phyloP scores from a whole-genome alignment of 2,329 filamentous ascomycete genomes.

The Pseudocercospora vitis region DNA sequence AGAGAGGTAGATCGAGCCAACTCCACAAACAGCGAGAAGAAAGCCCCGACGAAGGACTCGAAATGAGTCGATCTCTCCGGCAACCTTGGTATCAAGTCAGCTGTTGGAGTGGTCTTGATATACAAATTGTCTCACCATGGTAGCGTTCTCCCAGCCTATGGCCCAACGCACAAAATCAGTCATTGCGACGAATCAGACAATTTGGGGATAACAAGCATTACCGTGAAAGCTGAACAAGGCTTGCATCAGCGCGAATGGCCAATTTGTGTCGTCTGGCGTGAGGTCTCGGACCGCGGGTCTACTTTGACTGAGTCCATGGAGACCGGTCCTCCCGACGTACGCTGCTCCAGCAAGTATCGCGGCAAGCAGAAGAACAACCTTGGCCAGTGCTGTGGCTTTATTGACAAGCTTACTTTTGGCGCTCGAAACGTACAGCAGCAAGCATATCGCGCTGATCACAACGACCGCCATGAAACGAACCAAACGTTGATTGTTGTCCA shows the following conservation, averaged over 20 bases:
- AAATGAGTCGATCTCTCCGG: constrained; percentile 12
- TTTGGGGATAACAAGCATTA: no score
- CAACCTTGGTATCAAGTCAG: constrained; percentile 15
- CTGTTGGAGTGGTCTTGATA: no score
- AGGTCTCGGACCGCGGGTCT: background rate
- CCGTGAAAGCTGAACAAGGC: constrained; percentile 20
- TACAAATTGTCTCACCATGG: no score
- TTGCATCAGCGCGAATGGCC: constrained; percentile 14
- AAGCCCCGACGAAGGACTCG: constrained; percentile 13
- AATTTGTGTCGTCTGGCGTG: constrained; percentile 1
- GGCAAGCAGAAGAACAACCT: constrained; percentile 15
- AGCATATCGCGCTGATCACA: constrained; percentile 10
- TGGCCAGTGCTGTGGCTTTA: constrained; percentile 13
- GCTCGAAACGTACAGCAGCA: constrained; percentile 14
- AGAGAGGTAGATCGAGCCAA: constrained; percentile 11
- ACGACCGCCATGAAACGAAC: constrained; percentile 11
- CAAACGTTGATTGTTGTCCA: constrained; percentile 7
- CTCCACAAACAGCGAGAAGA: constrained; percentile 11
- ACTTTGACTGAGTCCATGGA: background rate
- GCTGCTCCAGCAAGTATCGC: constrained; percentile 10
- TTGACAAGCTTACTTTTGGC: constrained; percentile 13
- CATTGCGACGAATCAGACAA: no score
- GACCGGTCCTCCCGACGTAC: constrained; percentile 1
- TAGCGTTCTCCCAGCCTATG: constrained; percentile 21
- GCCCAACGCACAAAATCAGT: no score